Conservation (phyloP, 1,139 yeast species). For the Protomyces inundatus region DNA sequence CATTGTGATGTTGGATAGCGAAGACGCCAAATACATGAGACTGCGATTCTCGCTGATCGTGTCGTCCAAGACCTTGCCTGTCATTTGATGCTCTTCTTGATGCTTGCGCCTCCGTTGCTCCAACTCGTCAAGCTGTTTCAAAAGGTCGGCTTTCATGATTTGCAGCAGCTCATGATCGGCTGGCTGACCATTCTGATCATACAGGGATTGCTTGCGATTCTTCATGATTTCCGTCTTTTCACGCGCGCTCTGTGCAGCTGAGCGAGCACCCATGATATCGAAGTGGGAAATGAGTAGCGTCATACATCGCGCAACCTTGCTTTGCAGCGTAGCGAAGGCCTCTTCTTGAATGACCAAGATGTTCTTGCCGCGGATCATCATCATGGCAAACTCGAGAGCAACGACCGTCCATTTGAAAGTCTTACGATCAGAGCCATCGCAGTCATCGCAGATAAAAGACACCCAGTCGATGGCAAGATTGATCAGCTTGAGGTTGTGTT, state of each 20-base stretch:
- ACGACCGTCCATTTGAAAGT: conserved; percentile 95
- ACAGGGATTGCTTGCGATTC: conserved; percentile 19
- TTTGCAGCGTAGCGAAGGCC: conserved; percentile 65
- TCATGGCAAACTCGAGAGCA: conserved; percentile 94
- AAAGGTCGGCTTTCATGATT: conserved; percentile 54
- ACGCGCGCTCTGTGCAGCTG: conserved; percentile 56
- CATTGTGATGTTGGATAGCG: conserved; percentile 83
- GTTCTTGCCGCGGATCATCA: conserved; percentile 85
- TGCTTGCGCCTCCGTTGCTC: conserved; percentile 54
- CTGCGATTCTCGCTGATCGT: conserved; percentile 82
- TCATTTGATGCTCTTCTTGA: conserved; percentile 51
- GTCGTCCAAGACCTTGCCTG: conserved; percentile 86
- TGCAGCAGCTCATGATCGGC: conserved; percentile 48
- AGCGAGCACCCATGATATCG: conserved; percentile 97
- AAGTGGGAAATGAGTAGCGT: conserved; percentile 87
- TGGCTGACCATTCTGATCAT: conserved; percentile 10
- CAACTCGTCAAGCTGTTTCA: conserved; percentile 55
- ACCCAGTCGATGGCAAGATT: conserved; percentile 85
- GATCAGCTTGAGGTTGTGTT: conserved; percentile 66
- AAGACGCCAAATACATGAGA: conserved; percentile 78
- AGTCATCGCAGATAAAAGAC: conserved; percentile 85
- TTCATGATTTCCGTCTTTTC: conserved; percentile 46
- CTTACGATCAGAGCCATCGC: conserved; percentile 82
- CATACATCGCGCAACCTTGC: conserved; percentile 92
- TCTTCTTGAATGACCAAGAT: conserved; percentile 73